Conservation (phyloP, 306 rosid species). For the Cicer cuneatum region DNA sequence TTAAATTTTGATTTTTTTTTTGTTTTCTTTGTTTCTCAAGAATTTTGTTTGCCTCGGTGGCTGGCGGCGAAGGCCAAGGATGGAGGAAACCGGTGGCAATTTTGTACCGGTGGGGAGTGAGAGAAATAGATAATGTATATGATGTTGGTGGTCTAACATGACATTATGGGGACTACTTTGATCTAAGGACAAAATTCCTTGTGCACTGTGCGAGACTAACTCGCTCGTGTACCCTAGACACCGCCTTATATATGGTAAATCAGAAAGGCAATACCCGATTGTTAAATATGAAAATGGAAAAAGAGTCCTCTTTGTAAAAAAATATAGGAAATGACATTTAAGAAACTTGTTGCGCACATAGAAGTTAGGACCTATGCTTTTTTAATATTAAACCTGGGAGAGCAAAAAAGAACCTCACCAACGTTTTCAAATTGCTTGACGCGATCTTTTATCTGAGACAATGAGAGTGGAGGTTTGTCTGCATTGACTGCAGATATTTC, state of each 20-base stretch:
- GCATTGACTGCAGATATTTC: conserved; percentile 95
- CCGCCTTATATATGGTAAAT: neutral
- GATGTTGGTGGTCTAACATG: too few relatives aligned
- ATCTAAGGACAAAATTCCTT: too few relatives aligned
- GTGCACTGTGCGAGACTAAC: too few relatives aligned
- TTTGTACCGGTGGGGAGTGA: too few relatives aligned
- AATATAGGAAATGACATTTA: conserved; percentile 2
- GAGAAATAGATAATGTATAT: too few relatives aligned
- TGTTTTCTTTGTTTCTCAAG: too few relatives aligned
- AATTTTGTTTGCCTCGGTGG: too few relatives aligned
- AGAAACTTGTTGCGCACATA: conserved; percentile 21
- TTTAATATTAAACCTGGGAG: conserved; percentile 18
- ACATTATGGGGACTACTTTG: too few relatives aligned
- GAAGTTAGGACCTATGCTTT: conserved; percentile 1
- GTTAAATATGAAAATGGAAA: conserved; percentile 36
- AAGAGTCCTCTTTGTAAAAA: conserved; percentile 13
- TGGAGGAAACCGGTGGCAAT: too few relatives aligned
- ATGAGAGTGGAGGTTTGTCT: conserved; percentile 87
- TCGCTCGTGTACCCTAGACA: too few relatives aligned
- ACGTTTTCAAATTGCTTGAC: conserved; percentile 78
- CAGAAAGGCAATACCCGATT: conserved; percentile 34
- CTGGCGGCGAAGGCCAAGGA: too few relatives aligned
- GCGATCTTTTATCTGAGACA: conserved; percentile 76
- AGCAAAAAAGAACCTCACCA: conserved; percentile 63
- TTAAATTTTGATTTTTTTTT: too few relatives aligned